Conservation (phyloP, 2,329 filamentous ascomycete genomes). For the Sporothrix inflata region DNA sequence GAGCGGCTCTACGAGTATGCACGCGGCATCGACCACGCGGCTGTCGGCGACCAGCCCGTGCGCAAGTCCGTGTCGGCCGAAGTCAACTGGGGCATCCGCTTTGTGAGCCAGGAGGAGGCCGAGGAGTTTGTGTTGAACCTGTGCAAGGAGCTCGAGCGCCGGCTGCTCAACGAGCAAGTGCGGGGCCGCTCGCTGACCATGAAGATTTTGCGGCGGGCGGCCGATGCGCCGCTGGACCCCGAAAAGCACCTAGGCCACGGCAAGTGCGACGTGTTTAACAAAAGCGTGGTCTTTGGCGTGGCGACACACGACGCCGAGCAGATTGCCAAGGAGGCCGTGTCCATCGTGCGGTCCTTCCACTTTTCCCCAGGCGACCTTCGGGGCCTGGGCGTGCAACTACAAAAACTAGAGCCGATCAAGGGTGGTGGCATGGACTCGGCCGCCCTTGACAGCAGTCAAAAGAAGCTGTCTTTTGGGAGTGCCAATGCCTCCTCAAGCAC, state of each 20-base stretch:
- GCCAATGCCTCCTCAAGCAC: background rate
- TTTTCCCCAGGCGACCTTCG: conserved; percentile 92
- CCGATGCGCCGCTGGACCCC: conserved; percentile 86
- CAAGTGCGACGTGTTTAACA: conserved; percentile 93
- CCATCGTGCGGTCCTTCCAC: conserved; percentile 76
- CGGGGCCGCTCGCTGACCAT: conserved; percentile 87
- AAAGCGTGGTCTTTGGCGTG: conserved; percentile 79
- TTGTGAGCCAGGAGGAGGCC: conserved; percentile 87
- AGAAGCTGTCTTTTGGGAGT: conserved; percentile 71
- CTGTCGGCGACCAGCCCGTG: conserved; percentile 82
- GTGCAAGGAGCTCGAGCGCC: conserved; percentile 79
- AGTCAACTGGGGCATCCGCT: conserved; percentile 97
- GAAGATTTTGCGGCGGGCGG: conserved; percentile 88
- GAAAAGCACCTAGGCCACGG: conserved; percentile 94
- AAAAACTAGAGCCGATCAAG: conserved; percentile 83
- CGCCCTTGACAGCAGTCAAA: conserved; percentile 75
- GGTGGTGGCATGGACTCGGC: conserved; percentile 37
- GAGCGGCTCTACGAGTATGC: conserved; percentile 89
- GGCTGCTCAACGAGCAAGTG: conserved; percentile 80
- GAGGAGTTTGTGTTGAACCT: conserved; percentile 88
- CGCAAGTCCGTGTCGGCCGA: conserved; percentile 96
- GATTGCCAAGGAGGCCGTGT: conserved; percentile 81
- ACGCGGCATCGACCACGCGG: conserved; percentile 80
- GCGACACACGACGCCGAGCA: conserved; percentile 74
- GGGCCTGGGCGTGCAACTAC: conserved; percentile 90